A percentile compares a stretch with the other conserved stretches of the same genome.
These are phyloP conservation scores for Thuja plicata DNA, from an alignment of 83 land plant genomes.

Conservation along the genomic window DNA sequence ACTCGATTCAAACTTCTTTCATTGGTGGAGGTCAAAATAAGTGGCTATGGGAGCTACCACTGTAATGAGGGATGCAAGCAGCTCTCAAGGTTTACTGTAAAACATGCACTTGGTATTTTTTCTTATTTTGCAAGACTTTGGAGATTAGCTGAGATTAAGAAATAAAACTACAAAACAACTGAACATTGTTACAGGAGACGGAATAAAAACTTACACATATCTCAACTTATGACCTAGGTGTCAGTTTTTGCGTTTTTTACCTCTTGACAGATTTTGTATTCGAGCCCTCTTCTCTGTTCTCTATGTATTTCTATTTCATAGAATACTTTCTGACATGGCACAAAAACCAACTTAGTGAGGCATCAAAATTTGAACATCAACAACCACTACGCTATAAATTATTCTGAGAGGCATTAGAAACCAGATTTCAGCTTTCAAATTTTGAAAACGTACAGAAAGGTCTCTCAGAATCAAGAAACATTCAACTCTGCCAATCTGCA, in stretches of 20 bases:
- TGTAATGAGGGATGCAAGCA: background rate
- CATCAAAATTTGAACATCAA: background rate
- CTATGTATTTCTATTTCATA: background rate
- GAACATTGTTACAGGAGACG: background rate
- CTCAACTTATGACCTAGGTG: background rate
- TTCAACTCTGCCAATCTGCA: too few species aligned
- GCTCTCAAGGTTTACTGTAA: background rate
- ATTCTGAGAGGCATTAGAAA: too few species aligned
- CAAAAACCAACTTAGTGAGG: background rate
- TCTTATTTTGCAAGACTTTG: background rate
- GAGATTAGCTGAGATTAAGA: background rate
- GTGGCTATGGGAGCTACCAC: background rate
- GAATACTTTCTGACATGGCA: background rate
- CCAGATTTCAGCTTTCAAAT: too few species aligned
- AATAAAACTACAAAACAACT: background rate
- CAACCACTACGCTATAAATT: too few species aligned
- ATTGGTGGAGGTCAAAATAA: background rate
- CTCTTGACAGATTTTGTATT: background rate
- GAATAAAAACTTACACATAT: background rate
- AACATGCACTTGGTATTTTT: background rate
- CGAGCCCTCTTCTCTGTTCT: background rate
- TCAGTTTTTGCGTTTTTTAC: background rate
- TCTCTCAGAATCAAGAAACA: too few species aligned
- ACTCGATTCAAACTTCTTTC: too few species aligned
- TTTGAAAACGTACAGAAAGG: too few species aligned